Evolutionary conservation across 2,329 filamentous ascomycete genomes (phyloP).

Genomic region (Ceratocystis lukuohia): DNA sequence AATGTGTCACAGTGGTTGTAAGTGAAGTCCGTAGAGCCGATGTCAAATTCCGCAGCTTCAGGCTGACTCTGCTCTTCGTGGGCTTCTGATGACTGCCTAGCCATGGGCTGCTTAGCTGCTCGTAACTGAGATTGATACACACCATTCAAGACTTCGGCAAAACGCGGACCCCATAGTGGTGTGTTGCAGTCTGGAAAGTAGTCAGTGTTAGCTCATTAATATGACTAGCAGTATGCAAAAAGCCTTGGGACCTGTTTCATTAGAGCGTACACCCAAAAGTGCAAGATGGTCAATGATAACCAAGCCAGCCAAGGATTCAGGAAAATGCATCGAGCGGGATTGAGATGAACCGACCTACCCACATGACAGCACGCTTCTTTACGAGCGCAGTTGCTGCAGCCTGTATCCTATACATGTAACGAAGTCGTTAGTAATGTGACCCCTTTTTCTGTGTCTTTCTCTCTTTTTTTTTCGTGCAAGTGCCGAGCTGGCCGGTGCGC

Average conservation of each 20-base stretch:
- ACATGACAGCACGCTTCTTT: conserved; percentile 52
- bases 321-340: conserved; percentile 1
- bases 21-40: conserved; percentile 26
- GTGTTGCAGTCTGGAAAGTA: conserved; percentile 35
- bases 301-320: background rate
- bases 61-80: background rate
- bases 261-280: background rate
- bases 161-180: conserved; percentile 25
- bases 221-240: background rate
- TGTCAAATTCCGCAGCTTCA: conserved; percentile 12
- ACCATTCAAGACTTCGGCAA: conserved; percentile 21
- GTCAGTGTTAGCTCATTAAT: conserved; percentile 9
- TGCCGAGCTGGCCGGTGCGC: background rate
- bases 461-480: too few species aligned
- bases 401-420: conserved; percentile 46
- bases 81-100: background rate
- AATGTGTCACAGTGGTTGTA: conserved; percentile 47
- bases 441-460: background rate
- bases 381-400: conserved; percentile 50
- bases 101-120: background rate
- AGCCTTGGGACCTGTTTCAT: background rate
- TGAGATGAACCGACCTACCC: conserved; percentile 55
- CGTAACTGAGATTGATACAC: conserved; percentile 8
- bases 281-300: background rate
- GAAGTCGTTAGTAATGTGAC: background rate